A percentile compares a stretch with the other conserved stretches of the same genome.
phyloP scores from a whole-genome alignment of 1,284 basidiomycete genomes.

The Pascua guehoae region DNA sequence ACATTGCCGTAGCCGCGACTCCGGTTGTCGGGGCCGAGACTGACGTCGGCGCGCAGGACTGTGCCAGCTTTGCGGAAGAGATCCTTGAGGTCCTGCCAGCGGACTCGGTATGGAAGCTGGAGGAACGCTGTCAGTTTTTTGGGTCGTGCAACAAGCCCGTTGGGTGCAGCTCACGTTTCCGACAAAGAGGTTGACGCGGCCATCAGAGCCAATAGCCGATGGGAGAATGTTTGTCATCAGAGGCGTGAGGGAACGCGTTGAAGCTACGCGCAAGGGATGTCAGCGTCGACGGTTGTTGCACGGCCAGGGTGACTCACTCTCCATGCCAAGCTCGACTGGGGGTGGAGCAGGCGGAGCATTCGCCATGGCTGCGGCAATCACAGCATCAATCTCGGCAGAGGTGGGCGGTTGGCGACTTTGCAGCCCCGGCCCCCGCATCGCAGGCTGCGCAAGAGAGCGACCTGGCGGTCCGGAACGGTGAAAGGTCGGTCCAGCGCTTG shows the following conservation, averaged over 20 bases:
- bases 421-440: no score
- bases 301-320: slow-evolving; percentile 21
- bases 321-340: slow-evolving; percentile 19
- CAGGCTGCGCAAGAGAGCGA: no score
- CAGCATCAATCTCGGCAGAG: slow-evolving; percentile 46
- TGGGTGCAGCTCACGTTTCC: slow-evolving; percentile 64
- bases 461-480: no score
- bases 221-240: slow-evolving; percentile 49
- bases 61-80: slow-evolving; percentile 92
- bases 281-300: neutral
- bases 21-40: slow-evolving; percentile 84
- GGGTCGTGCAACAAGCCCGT: neutral
- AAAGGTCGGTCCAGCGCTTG: no score
- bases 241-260: slow-evolving; percentile 38
- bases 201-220: slow-evolving; percentile 57
- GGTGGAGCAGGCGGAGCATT: slow-evolving; percentile 42
- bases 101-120: slow-evolving; percentile 85
- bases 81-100: slow-evolving; percentile 98
- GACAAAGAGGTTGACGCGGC: slow-evolving; percentile 82
- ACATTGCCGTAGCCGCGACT: slow-evolving; percentile 92
- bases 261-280: slow-evolving; percentile 9
- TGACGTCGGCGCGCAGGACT: slow-evolving; percentile 89
- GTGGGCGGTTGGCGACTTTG: slow-evolving; percentile 25
- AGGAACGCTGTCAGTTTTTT: slow-evolving; percentile 4
- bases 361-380: slow-evolving; percentile 46